A percentile compares a stretch with the other conserved stretches of the same genome.
Conservation (phyloP, 345 rosid species). For the Draba incana region DNA sequence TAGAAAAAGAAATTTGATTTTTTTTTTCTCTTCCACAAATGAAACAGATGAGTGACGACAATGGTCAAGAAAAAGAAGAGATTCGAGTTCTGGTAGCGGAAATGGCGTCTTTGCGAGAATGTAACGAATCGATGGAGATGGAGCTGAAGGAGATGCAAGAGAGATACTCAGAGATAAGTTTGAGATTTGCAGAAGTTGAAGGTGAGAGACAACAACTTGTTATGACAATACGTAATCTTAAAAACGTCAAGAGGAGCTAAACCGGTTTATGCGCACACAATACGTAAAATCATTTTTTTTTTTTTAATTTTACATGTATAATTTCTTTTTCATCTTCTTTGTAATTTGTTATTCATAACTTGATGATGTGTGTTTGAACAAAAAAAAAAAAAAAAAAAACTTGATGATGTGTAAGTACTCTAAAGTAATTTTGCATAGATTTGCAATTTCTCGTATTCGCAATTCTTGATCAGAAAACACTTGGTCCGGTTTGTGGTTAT, state of each 20-base stretch:
- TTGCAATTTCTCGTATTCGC: no score
- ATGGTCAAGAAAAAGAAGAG: slow-evolving; percentile 33
- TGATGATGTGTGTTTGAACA: no score
- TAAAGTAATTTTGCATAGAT: slow-evolving; percentile 2
- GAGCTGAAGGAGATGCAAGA: slow-evolving; percentile 94
- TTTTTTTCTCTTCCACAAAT: not conserved
- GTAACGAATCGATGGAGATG: slow-evolving; percentile 60
- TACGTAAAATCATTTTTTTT: not conserved
- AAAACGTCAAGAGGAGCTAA: slow-evolving; percentile 62
- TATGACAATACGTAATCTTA: slow-evolving; percentile 77
- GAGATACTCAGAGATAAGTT: slow-evolving; percentile 84
- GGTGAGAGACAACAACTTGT: slow-evolving; percentile 96
- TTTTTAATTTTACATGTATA: slow-evolving; percentile 2
- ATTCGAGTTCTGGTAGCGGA: slow-evolving; percentile 47
- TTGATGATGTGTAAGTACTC: slow-evolving; percentile 30
- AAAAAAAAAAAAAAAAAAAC: no score
- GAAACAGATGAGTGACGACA: slow-evolving; percentile 28
- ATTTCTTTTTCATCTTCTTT: not conserved
- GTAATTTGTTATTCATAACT: not conserved
- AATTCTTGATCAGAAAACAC: no score
- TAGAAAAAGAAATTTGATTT: not conserved
- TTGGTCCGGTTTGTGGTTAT: no score
- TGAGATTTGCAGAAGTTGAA: slow-evolving; percentile 95
- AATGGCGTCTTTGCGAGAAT: slow-evolving; percentile 55
- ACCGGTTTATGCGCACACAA: slow-evolving; percentile 6